Evolutionary conservation across 106 monocot species (phyloP), one percentile per base, ranked within the genome.

Genomic region (Acorus gramineus): DNA sequence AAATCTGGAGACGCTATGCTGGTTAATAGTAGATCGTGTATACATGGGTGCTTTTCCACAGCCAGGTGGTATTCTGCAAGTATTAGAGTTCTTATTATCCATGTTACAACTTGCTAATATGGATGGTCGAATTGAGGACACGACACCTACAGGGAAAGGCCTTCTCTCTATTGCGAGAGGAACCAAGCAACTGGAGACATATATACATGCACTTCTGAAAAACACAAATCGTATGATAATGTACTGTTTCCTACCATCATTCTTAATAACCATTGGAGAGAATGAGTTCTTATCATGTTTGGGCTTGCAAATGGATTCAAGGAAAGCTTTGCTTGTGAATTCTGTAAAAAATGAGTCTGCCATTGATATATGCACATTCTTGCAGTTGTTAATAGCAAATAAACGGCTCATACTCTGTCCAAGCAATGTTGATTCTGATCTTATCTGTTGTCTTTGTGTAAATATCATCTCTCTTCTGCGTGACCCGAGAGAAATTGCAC

Each of bases 41-140:
- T 98, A 98, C 72, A 92, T 98, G 85, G 88, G 92, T 9, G 92
- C 81, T 42, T 98, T 98, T 67, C 81, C 98, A 62, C 76, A 79
- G 44, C 85, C 92, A 63, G 47, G 77, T 57, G 88, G 88, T 3
- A 85, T 92, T n/a, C 68, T 98, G 44, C 78, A 81, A 80, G 89
- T 79, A 44, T 66, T 98, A 28, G 98, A 98, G 56, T 98, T 98
- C 54, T 74, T 98, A 46, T 71, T 98, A 12, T 98, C 98, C n/a
- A 92, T 98, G 98, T 63, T 98, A 57, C 98, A 98, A 61, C 85
- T 98, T 52, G 85, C 92, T 46, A 98, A 98, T 67, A 98, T 92
- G 78, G 91, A 98, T 71, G 85, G 88, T 8, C 81, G 83, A 13
- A 76, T 98, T 60, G 92, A 92, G 78, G 98, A 98, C 55, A 79